Evolutionary conservation across 2,329 filamentous ascomycete species (phyloP).

Genomic region (Calonectria ilicicola): DNA sequence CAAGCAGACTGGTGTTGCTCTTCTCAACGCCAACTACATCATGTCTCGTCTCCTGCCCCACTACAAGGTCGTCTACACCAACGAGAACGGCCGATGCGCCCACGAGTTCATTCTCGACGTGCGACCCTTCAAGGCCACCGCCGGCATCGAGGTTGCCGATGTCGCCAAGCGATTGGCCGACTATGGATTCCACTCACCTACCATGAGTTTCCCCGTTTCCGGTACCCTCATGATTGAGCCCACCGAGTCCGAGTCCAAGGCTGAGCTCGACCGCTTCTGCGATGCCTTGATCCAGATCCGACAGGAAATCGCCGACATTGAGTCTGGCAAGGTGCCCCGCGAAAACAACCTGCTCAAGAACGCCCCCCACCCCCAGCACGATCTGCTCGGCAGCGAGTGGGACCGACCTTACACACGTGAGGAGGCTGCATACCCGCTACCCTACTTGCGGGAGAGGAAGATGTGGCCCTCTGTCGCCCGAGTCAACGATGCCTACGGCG

Average conservation of each 20-base stretch:
- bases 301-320: constrained; percentile 85
- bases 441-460: constrained; percentile 91
- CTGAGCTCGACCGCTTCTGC: constrained; percentile 93
- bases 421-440: constrained; percentile 86
- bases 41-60: constrained; percentile 86
- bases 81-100: constrained; percentile 87
- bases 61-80: constrained; percentile 94
- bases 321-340: constrained; percentile 80
- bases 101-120: constrained; percentile 98
- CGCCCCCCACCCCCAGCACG: constrained; percentile 86
- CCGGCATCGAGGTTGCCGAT: constrained; percentile 90
- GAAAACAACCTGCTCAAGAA: constrained; percentile 90
- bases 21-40: constrained; percentile 98
- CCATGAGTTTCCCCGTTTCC: constrained; percentile 95
- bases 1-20: constrained; percentile 88
- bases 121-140: constrained; percentile 84
- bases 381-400: constrained; percentile 79
- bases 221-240: constrained; percentile 99
- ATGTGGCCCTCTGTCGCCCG: constrained; percentile 94
- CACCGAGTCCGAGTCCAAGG: constrained; percentile 91
- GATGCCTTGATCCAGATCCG: constrained; percentile 90
- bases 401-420: constrained; percentile 83
- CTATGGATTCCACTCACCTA: constrained; percentile 97
- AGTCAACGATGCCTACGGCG: constrained; percentile 90
- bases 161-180: constrained; percentile 96